Evolutionary conservation across 345 rosid genomes (phyloP), one percentile per base, ranked within the genome.

Genomic region (Syzygium grande): DNA sequence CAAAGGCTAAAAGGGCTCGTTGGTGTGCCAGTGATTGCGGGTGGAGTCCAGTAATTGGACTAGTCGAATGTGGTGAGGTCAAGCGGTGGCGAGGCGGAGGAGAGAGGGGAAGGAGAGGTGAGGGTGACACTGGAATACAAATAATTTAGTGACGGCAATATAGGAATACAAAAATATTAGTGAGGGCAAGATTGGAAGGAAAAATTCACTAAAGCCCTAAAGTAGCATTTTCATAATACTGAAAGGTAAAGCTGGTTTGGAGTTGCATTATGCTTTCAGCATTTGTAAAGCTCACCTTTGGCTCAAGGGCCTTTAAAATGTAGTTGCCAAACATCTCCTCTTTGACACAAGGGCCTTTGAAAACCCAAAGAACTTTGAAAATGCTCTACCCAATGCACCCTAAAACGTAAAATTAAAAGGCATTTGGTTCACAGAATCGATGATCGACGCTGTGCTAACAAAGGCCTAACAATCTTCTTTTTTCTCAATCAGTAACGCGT

Each of bases 401-500:
- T 27, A n/a, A n/a, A 61, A 13, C 9, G 6, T 12, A n/a, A 27
- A n/a, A 61, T 61, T 0, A 59, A 61, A 61, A 61, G 5, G 68
- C 17, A 61, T 61, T 61, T n/a, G 34, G 17, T 61, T 30, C 34
- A 61, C 34, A 61, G 13, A 61, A 61, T 27, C 2, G 68, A 61
- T 61, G 34, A n/a, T 12, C 2, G 29, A 4, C 4, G 0, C 6
- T 61, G 16, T 11, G 34, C 34, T 61, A 5, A 12, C 2, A 1
- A n/a, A 27, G 17, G 68, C 9, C 68, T n/a, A 5, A n/a, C 17
- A 27, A 27, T 61, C 27, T 59, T 61, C 17, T 3, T 61, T 61
- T 61, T 3, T n/a, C 29, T 61, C 11, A 34, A n/a, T 58, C 1
- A 58, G 0, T 0, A 23, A 12, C 2, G 12, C 9, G 4, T 12